phyloP scores from a whole-genome alignment of 1,139 yeast genomes.

The Blastobotrys elegans region DNA sequence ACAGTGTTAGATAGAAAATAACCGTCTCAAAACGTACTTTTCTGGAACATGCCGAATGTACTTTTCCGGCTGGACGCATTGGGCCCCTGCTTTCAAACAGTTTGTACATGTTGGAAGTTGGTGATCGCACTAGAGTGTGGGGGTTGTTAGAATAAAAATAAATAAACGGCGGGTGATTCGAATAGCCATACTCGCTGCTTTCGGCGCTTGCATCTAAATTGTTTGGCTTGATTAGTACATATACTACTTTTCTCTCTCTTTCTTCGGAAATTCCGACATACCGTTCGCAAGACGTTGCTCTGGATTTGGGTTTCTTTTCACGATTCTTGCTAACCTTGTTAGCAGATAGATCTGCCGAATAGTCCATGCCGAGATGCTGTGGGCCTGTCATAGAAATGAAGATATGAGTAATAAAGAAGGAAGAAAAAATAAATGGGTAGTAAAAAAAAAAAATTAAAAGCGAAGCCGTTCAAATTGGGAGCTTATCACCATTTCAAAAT shows the following conservation, averaged over 20 bases:
- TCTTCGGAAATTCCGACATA: too few species aligned
- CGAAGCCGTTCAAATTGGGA: neutral
- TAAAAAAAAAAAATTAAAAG: neutral
- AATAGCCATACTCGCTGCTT: slow-evolving; percentile 25
- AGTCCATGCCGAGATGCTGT: neutral
- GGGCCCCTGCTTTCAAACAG: slow-evolving; percentile 52
- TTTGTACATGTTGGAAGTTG: slow-evolving; percentile 56
- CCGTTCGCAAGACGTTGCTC: slow-evolving; percentile 31
- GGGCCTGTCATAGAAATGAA: neutral
- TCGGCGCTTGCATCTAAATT: slow-evolving; percentile 24
- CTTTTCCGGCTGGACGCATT: slow-evolving; percentile 55
- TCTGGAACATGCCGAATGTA: slow-evolving; percentile 35
- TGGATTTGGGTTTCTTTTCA: slow-evolving; percentile 18
- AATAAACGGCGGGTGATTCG: too few species aligned
- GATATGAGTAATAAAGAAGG: neutral
- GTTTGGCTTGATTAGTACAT: neutral
- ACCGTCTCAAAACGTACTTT: slow-evolving; percentile 16
- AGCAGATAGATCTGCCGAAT: slow-evolving; percentile 4
- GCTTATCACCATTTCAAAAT: neutral
- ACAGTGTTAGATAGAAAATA: slow-evolving; percentile 5
- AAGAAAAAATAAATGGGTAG: neutral
- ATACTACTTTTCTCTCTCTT: too few species aligned
- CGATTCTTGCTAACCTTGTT: slow-evolving; percentile 6
- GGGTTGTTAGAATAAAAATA: too few species aligned
- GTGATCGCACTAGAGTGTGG: slow-evolving; percentile 45